phyloP scores from a whole-genome alignment of 768 basidiomycete species.

The Boletus subparvulus region DNA sequence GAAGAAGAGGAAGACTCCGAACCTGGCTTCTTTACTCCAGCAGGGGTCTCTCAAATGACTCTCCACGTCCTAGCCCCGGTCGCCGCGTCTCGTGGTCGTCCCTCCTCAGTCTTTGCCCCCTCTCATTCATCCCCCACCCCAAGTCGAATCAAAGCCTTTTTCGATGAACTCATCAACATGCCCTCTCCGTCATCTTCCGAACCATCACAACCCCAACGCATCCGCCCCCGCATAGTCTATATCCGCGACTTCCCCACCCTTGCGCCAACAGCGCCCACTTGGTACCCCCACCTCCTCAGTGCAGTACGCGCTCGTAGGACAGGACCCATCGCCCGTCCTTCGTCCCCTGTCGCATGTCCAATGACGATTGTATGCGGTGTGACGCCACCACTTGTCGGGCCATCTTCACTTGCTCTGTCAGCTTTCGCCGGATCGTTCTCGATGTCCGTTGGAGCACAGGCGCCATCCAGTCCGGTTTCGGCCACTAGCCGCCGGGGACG shows the following conservation, averaged over 20 bases:
- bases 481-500: slow-evolving; percentile 13
- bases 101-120: slow-evolving; percentile 35
- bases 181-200: slow-evolving; percentile 35
- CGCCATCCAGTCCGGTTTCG: neutral
- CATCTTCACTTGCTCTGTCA: slow-evolving; percentile 26
- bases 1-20: slow-evolving; percentile 52
- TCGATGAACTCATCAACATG: slow-evolving; percentile 75
- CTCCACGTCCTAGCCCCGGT: slow-evolving; percentile 44
- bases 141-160: slow-evolving; percentile 66
- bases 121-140: slow-evolving; percentile 46
- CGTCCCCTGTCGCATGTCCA: slow-evolving; percentile 63
- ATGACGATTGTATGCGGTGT: slow-evolving; percentile 88
- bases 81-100: slow-evolving; percentile 35
- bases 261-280: slow-evolving; percentile 64
- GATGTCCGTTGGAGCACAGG: slow-evolving; percentile 10
- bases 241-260: slow-evolving; percentile 81
- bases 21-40: slow-evolving; percentile 40
- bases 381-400: slow-evolving; percentile 69
- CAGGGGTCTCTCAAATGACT: slow-evolving; percentile 42
- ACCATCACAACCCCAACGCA: slow-evolving; percentile 21
- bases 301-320: slow-evolving; percentile 77
- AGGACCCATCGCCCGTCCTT: slow-evolving; percentile 57
- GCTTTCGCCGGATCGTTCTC: slow-evolving; percentile 14
- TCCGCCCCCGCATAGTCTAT: slow-evolving; percentile 73
- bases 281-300: slow-evolving; percentile 79